Conservation (phyloP, 371 early-diverging fungal species). For the Mucor sp. region DNA sequence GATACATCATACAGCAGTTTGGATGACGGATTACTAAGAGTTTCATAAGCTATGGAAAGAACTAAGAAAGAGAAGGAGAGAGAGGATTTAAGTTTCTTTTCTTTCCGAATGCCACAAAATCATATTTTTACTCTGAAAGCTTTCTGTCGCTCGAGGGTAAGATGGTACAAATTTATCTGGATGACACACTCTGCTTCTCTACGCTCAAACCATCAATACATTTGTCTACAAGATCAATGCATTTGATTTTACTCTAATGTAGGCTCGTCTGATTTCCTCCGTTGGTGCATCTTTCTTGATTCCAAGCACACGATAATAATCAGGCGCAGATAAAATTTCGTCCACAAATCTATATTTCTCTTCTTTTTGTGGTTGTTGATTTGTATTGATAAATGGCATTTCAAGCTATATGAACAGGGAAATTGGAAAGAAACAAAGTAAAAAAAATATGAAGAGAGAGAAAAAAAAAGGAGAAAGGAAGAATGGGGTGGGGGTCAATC, state of each 20-base stretch:
- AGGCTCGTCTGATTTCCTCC: conserved; percentile 48
- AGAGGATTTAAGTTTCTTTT: neutral
- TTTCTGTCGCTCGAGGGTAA: conserved; percentile 34
- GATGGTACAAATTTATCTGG: conserved; percentile 46
- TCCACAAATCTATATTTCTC: conserved; percentile 45
- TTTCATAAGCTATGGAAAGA: conserved; percentile 63
- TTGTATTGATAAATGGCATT: conserved; percentile 28
- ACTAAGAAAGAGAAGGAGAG: conserved; percentile 31
- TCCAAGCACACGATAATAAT: conserved; percentile 42
- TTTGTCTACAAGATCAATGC: neutral
- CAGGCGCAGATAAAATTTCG: conserved; percentile 36
- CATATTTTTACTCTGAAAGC: conserved; percentile 40
- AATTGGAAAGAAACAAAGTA: neutral
- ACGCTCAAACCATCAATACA: neutral
- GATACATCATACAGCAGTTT: conserved; percentile 60
- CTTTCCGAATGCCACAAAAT: neutral
- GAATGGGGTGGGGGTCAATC: neutral
- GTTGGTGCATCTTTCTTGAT: conserved; percentile 28
- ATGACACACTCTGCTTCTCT: conserved; percentile 51
- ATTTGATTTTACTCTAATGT: conserved; percentile 35
- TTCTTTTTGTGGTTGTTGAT: conserved; percentile 15
- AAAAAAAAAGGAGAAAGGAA: neutral
- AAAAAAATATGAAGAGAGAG: neutral
- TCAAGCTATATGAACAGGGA: conserved; percentile 2
- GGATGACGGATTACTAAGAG: conserved; percentile 58